Percentiles rank a stretch among this genome's conserved stretches.
phyloP scores from a whole-genome alignment of 371 early-diverging fungal species.

The Lichtheimia ramosa region DNA sequence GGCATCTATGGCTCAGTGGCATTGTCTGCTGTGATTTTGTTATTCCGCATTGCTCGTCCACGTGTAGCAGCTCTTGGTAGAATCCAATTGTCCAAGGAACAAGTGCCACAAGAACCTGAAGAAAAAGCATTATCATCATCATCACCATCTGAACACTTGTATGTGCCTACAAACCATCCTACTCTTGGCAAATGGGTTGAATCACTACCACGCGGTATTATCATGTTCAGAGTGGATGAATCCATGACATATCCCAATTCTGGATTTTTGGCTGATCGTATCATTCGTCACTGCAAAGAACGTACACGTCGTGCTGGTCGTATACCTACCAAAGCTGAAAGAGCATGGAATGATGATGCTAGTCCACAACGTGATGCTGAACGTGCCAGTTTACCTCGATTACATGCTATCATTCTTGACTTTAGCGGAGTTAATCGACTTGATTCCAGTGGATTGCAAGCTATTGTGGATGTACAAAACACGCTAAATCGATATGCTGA shows the following conservation, averaged over 20 bases:
- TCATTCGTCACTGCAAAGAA: constrained; percentile 38
- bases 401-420: constrained; percentile 67
- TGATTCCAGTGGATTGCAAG: constrained; percentile 67
- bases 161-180: constrained; percentile 42
- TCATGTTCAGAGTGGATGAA: constrained; percentile 63
- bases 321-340: constrained; percentile 29
- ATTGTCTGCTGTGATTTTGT: constrained; percentile 61
- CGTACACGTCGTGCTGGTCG: constrained; percentile 27
- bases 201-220: constrained; percentile 54
- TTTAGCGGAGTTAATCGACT: constrained; percentile 60
- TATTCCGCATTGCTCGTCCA: constrained; percentile 75
- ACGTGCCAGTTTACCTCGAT: constrained; percentile 32
- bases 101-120: constrained; percentile 2
- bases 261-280: constrained; percentile 43
- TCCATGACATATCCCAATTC: constrained; percentile 72
- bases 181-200: constrained; percentile 35
- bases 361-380: constrained; percentile 19
- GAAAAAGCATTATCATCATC: background rate
- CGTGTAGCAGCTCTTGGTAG: constrained; percentile 46
- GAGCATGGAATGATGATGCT: constrained; percentile 51
- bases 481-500: constrained; percentile 56
- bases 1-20: constrained; percentile 70
- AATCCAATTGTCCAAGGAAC: constrained; percentile 23
- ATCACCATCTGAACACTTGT: constrained; percentile 28
- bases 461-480: constrained; percentile 55